A percentile compares a stretch with the other conserved stretches of the same genome.
Conservation (phyloP, 2,329 filamentous ascomycete species). For the Blastomyces gilchristii region DNA sequence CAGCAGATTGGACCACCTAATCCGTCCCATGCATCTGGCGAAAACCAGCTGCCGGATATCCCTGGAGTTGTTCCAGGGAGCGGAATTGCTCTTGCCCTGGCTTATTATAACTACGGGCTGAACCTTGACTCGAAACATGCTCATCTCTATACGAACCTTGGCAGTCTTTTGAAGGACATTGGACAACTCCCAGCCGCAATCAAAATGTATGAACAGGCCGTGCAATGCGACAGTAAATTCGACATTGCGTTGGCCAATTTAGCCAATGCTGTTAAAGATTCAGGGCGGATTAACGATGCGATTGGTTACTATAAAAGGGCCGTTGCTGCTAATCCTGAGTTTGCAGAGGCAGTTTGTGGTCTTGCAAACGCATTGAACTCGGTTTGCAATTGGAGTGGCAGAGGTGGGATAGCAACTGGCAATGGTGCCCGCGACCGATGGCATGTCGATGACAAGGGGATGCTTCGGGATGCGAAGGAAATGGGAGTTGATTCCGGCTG, state of each 20-base stretch:
- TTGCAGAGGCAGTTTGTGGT: conserved; percentile 93
- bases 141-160: conserved; percentile 92
- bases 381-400: conserved; percentile 85
- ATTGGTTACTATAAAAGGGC: conserved; percentile 86
- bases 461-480: conserved; percentile 63
- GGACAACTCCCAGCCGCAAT: conserved; percentile 87
- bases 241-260: conserved; percentile 95
- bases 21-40: conserved; percentile 25
- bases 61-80: conserved; percentile 77
- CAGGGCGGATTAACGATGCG: conserved; percentile 82
- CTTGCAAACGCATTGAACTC: conserved; percentile 92
- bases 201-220: conserved; percentile 92
- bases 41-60: conserved; percentile 43
- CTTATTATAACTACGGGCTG: conserved; percentile 92
- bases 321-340: conserved; percentile 83
- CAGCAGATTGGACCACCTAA: conserved; percentile 54
- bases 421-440: conserved; percentile 71
- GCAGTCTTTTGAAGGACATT: conserved; percentile 90
- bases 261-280: conserved; percentile 95
- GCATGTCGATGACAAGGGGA: conserved; percentile 80
- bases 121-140: conserved; percentile 80
- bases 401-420: conserved; percentile 72
- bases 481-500: conserved; percentile 60
- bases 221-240: conserved; percentile 83
- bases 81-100: conserved; percentile 74